Percentiles rank a stretch among this genome's conserved stretches.
Conservation (phyloP, 352 stramenopile genomes). For the Peronospora belbahrii region DNA sequence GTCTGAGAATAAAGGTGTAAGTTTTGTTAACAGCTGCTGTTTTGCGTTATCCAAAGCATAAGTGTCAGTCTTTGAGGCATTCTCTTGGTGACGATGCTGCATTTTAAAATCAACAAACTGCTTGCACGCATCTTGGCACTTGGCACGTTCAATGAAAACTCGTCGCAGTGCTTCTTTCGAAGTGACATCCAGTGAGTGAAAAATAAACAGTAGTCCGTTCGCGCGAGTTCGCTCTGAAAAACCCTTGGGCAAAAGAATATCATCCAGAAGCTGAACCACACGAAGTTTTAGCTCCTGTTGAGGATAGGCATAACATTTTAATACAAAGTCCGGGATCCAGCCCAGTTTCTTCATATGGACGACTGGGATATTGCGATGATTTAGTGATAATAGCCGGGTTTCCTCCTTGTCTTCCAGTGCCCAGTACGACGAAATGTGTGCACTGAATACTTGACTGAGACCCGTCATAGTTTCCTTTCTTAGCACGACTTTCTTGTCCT, state of each 20-base stretch:
- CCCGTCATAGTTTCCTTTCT: constrained; percentile 86
- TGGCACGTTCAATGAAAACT: constrained; percentile 52
- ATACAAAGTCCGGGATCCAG: constrained; percentile 77
- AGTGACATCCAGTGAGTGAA: constrained; percentile 46
- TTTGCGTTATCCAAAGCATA: constrained; percentile 21
- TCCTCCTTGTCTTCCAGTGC: constrained; percentile 20
- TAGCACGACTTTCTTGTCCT: constrained; percentile 76
- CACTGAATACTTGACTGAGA: constrained; percentile 71
- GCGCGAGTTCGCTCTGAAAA: constrained; percentile 41
- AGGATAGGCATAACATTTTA: constrained; percentile 83
- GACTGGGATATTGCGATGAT: constrained; percentile 26
- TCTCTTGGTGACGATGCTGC: constrained; percentile 25
- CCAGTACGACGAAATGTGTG: constrained; percentile 62
- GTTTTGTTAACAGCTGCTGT: constrained; percentile 27
- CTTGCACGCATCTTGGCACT: constrained; percentile 29
- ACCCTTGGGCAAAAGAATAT: constrained; percentile 74
- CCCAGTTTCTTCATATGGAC: constrained; percentile 53
- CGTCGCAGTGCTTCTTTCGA: constrained; percentile 69
- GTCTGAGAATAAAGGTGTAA: constrained; percentile 55
- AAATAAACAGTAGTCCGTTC: constrained; percentile 69
- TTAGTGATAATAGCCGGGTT: constrained; percentile 16
- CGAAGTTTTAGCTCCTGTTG: constrained; percentile 78
- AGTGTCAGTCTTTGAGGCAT: constrained; percentile 6
- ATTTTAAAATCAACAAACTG: constrained; percentile 48
- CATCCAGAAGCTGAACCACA: constrained; percentile 76